phyloP scores from a whole-genome alignment of 768 basidiomycete species.

The Termitomyces eurrhizus region DNA sequence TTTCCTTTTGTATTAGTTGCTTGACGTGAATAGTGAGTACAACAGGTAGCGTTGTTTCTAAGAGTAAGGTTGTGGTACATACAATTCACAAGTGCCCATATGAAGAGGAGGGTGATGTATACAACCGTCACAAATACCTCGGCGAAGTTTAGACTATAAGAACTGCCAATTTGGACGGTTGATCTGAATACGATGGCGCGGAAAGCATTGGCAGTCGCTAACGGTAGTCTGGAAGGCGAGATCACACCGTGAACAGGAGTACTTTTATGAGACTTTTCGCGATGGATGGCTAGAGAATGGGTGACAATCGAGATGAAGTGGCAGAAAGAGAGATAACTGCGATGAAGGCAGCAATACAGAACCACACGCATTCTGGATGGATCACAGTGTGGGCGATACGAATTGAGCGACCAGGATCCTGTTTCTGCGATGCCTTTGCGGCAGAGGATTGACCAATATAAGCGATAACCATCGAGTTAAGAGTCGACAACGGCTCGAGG shows the following conservation, averaged over 20 bases:
- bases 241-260: neutral
- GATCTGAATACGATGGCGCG: constrained; percentile 18
- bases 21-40: constrained; percentile 6
- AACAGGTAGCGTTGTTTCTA: neutral
- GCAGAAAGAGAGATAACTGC: constrained; percentile 9
- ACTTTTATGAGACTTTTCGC: neutral
- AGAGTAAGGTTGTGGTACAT: neutral
- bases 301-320: constrained; percentile 2
- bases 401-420: constrained; percentile 7
- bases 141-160: constrained; percentile 29
- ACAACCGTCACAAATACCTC: constrained; percentile 31
- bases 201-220: constrained; percentile 13
- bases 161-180: constrained; percentile 24
- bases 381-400: constrained; percentile 7
- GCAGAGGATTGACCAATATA: neutral
- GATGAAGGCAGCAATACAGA: constrained; percentile 16
- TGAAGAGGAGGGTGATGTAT: constrained; percentile 29
- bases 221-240: constrained; percentile 10
- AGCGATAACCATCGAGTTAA: neutral
- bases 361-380: constrained; percentile 17
- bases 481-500: neutral
- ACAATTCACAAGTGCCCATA: constrained; percentile 25
- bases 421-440: constrained; percentile 5
- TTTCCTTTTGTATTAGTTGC: constrained; percentile 30
- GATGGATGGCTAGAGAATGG: neutral